Evolutionary conservation across 2,329 filamentous ascomycete genomes (phyloP), one percentile per base, ranked within the genome.

Genomic region (Sclerotinia borealis): DNA sequence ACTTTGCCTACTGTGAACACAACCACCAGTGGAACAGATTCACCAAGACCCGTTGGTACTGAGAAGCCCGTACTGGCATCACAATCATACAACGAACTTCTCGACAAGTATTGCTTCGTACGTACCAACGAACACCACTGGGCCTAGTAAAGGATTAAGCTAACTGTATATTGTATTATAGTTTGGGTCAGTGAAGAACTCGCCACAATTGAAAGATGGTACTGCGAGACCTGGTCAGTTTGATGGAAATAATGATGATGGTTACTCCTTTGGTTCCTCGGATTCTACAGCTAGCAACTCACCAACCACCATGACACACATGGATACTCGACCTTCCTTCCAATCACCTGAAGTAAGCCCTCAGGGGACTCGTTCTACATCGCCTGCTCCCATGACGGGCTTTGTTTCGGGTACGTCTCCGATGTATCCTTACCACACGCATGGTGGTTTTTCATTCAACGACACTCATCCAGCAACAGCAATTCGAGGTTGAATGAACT

Each of bases 21-120:
- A 19, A 59, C 59, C 34, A 45, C 68, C 11, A 67, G 61, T 59
- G 78, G 78, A 63, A 75, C 85, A 77, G 73, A 83, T 78, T 80
- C 83, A 73, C 75, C 81, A 80, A 70, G 79, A 76, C 77, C 68
- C 70, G 78, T 55, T 78, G 77, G 83, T 17, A 80, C 82, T 45
- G 83, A 84, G 72, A 86, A 88, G 73, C 87, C 87, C 50, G 82
- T 85, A 72, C 88, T 96, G 69, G 85, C 93, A 65, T 96, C 92
- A 68, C 87, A 91, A 65, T 93, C 93, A 65, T 98, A 99, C 76
- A 91, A 96, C 78, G 95, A 99, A 79, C 85, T 99, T 69, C 90
- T 99, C 77, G 93, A 96, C 81, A 97, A 96, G 81, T 99, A 96
- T 83, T 99, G 95, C 84, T 99, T 98, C 86, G 93, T 97, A 93